These are phyloP conservation scores for Excoecaria cochinchinensis DNA, from an alignment of 345 rosid species.

Conservation along the genomic window DNA sequence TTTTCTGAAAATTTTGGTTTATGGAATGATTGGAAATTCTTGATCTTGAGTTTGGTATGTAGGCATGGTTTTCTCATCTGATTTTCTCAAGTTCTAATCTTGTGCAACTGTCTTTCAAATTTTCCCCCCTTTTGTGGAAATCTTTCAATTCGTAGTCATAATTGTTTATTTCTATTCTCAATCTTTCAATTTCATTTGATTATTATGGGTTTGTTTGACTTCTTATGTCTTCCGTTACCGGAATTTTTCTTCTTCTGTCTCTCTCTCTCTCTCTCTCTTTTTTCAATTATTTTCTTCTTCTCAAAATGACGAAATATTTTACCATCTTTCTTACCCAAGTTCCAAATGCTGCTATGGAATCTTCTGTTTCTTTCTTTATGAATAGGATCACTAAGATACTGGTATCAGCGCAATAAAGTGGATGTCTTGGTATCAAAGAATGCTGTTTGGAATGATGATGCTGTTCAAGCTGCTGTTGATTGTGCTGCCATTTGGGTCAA, in stretches of 20 bases:
- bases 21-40: background rate
- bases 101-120: too few species aligned
- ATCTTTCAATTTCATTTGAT: too few species aligned
- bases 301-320: background rate
- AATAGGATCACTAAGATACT: constrained; percentile 73
- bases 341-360: background rate
- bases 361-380: background rate
- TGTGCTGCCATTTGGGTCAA: constrained; percentile 78
- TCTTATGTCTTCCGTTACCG: too few species aligned
- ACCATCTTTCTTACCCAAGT: background rate
- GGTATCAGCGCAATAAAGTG: constrained; percentile 80
- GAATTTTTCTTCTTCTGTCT: too few species aligned
- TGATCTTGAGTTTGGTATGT: background rate
- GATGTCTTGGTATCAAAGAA: constrained; percentile 57
- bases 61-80: background rate
- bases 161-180: too few species aligned
- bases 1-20: background rate
- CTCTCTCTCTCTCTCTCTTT: too few species aligned
- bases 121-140: too few species aligned
- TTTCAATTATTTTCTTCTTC: too few species aligned
- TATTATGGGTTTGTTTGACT: too few species aligned
- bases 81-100: background rate
- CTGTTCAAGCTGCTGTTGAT: constrained; percentile 69
- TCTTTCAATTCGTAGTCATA: too few species aligned
- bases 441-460: constrained; percentile 92